Base-by-base conservation (phyloP, 1,284 basidiomycete species). In the Ustilago bromivora region DNA sequence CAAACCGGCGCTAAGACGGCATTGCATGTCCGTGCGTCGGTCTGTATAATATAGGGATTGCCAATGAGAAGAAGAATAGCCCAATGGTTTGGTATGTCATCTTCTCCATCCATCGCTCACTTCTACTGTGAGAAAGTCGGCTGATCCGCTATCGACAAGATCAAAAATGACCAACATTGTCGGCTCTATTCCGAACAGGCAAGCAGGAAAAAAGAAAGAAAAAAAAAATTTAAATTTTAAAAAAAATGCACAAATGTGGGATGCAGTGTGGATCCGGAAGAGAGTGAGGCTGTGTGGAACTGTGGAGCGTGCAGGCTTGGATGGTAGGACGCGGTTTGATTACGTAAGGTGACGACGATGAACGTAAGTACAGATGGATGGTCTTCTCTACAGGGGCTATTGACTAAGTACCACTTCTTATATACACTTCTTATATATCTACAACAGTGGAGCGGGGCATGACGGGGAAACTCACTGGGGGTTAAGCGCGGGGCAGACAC, bases 211-310 rank as follows among this genome's bases (percentile, higher is more conserved):
- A 3, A 28, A 28, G 2, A 28, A 3, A 28, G 3, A 28, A 28
- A 28, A 28, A 3, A 28, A 28, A 28, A 28, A 28, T n/a, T n/a
- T n/a, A n/a, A n/a, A n/a, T n/a, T n/a, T n/a, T n/a, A 28, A 28
- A 28, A 28, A 28, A 28, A 3, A 3, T 2, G 23, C 23, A 28
- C 23, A 28, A 28, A 28, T 28, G 23, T 28, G 23, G 23, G 23
- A 28, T 49, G 47, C 19, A 13, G 28, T n/a, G 4, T 10, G 34
- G 35, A 23, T 36, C 4, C 36, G 53, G 53, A 38, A 54, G n/a
- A 54, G 53, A 34, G 53, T 38, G 53, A 23, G 34, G 53, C 53
- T 54, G 53, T 54, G 31, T 15, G 13, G 28, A 28, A 28, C 28
- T 51, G 49, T 32, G 31, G 49, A 51, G 31, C 28, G 31, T 51